Evolutionary conservation across 345 rosid species (phyloP), one percentile per base, ranked within the genome.

Genomic region (Erysimum cheiranthoides): DNA sequence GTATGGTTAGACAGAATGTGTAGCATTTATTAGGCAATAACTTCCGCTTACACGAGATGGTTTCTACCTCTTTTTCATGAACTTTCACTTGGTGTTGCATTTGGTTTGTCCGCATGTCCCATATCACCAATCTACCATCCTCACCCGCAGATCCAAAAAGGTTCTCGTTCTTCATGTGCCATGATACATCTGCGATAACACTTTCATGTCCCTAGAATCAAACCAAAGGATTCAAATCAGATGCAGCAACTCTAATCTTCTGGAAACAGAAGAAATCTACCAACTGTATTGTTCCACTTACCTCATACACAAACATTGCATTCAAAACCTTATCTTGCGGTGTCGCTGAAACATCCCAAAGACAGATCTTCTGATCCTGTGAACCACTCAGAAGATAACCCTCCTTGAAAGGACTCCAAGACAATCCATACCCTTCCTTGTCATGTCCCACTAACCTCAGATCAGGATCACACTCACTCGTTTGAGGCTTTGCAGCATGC

Each of bases 381-480:
- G 99, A 92, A 67, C 94, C 98, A 75, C 99, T 95, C 64, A 95
- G 18, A 72, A 95, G 94, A 79, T 86, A 92, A 61, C 94, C 98
- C 71, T 82, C 86, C 76, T 87, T 95, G 27, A 90, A 81, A 6
- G 89, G 86, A 80, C 91, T 92, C 99, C 99, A 95, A 25, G 97
- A 86, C 78, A 95, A 80, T 0, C 96, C 99, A 78, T 90, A 95
- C 6, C 99, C 99, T 86, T 90, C 99, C 58, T 86, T 86, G 21
- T 84, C 89, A 79, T 92, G 99, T 80, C 99, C 99, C 82, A 78
- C 73, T 82, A 95, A 71, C 86, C 85, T 88, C 82, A 92, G 51
- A 78, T 90, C 96, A 73, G 99, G 96, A 83, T 87, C 90, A 82
- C 84, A 90, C 8, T 66, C 86, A 47, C 81, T 79, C 28, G 70